phyloP scores from a whole-genome alignment of 768 basidiomycete genomes.

The Boletus eberwhitei region DNA sequence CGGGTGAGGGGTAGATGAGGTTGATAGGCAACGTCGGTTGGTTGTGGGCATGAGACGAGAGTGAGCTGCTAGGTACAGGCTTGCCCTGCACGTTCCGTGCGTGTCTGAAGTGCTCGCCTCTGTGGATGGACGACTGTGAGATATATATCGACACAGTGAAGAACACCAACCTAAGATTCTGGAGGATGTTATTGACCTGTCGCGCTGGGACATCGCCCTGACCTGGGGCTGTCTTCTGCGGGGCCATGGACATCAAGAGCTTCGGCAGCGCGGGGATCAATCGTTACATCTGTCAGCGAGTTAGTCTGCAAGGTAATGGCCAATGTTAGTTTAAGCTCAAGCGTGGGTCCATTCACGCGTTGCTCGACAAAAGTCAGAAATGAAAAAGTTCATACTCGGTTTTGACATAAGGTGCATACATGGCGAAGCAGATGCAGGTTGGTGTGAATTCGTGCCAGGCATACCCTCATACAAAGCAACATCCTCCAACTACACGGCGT shows the following conservation, averaged over 20 bases:
- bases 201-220: constrained; percentile 12
- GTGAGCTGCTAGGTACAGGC: constrained; percentile 14
- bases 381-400: constrained; percentile 22
- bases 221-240: constrained; percentile 4
- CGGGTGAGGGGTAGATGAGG: constrained; percentile 33
- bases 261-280: background rate
- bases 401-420: constrained; percentile 30
- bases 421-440: constrained; percentile 16
- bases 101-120: constrained; percentile 72
- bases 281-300: constrained; percentile 1
- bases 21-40: constrained; percentile 45
- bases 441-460: constrained; percentile 30
- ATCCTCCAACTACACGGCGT: constrained; percentile 8
- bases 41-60: constrained; percentile 31
- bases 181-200: constrained; percentile 30
- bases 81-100: constrained; percentile 48
- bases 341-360: background rate
- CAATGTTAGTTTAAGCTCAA: background rate
- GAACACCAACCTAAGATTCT: constrained; percentile 24
- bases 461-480: constrained; percentile 28
- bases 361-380: background rate
- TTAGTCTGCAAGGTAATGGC: background rate
- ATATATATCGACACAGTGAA: background rate
- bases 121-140: constrained; percentile 22
- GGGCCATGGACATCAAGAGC: constrained; percentile 5